Evolutionary conservation across 1,284 basidiomycete species (phyloP), one percentile per base, ranked within the genome.

Genomic region (Psilocybe mexicana): DNA sequence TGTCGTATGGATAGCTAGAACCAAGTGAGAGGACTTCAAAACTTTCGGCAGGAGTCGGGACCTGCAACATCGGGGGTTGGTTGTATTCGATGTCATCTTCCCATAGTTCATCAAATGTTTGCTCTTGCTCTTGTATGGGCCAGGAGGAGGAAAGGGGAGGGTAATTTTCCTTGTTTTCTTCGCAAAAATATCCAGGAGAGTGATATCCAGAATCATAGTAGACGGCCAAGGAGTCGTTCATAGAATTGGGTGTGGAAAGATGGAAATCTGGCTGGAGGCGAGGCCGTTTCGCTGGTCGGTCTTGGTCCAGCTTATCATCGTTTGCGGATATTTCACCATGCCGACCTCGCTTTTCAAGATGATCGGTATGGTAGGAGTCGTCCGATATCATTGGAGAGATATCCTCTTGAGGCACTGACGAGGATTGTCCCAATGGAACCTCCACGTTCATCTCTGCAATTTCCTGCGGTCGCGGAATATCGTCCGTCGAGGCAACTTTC

Each of bases 151-250:
- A 55, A 25, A 50, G 50, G 10, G 63, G 65, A 12, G 65, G 64
- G 52, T 65, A 61, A 36, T 64, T 61, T 54, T 66, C 63, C 40
- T 63, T 68, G 14, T 68, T 57, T 8, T 63, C 62, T 5, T 65
- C 60, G 4, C 40, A 25, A n/a, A 44, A 52, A 33, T 24, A 6
- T 3, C 23, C 28, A 4, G 52, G 43, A 1, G 23, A 25, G 23
- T 36, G 25, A 35, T 53, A 26, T 11, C 42, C 45, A 35, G 40
- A 43, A 25, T 38, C 51, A 6, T 36, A 10, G 23, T 23, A 35
- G 14, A 25, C 47, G 0, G 14, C 7, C 25, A 23, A 7, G 33
- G 25, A 23, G 14, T 47, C n/a, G 11, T 11, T 14, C 2, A 3
- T 1, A 28, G 42, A 44, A 43, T 14, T 11, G 33, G 33, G 18